Evolutionary conservation across 2,329 filamentous ascomycete species (phyloP), one percentile per base, ranked within the genome.

Genomic region (Macrophomina pseudophaseolina): DNA sequence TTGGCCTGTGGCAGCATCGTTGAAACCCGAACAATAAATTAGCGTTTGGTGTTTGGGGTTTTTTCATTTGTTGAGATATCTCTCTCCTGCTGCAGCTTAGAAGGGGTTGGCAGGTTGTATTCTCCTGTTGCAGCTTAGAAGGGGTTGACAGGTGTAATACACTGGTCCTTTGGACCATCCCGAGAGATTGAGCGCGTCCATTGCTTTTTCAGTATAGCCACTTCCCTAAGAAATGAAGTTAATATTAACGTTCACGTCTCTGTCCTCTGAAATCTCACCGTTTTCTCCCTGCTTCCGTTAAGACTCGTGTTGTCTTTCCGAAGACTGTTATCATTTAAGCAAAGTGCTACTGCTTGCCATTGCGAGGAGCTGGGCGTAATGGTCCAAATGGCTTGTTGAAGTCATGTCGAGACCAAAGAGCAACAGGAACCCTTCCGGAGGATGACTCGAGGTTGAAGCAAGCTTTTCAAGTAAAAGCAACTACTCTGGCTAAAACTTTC

Each of bases 1-100:
- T 40, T 53, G 44, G 44, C 42, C 62, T 54, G 28, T 65, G 64
- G 64, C 52, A 58, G 16, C 64, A 65, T 53, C 53, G 64, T 30
- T 65, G 44, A 42, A 23, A 30, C 4, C 38, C 53, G 16, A 23
- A 18, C 12, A 11, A 44, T 14, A 44, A 12, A 44, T 44, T 14
- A 33, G 28, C 30, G 52, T 16, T 44, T 44, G 56, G 56, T 46
- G 56, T 60, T 60, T 11, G 23, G 56, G 56, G 48, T 40, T 40
- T 30, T 18, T 23, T 58, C 23, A 23, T 23, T 42, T 58, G 38
- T 35, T 44, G 53, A 28, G 48, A 33, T n/a, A 23, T 23, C 23
- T 23, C 23, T 33, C n/a, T 33, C 6, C 32, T 30, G 35, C 14
- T 44, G 18, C 44, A 48, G 44, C 44, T 8, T 48, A 48, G 44